phyloP scores from a whole-genome alignment of 148 eudicot species.

The Vaccinium darrowii region DNA sequence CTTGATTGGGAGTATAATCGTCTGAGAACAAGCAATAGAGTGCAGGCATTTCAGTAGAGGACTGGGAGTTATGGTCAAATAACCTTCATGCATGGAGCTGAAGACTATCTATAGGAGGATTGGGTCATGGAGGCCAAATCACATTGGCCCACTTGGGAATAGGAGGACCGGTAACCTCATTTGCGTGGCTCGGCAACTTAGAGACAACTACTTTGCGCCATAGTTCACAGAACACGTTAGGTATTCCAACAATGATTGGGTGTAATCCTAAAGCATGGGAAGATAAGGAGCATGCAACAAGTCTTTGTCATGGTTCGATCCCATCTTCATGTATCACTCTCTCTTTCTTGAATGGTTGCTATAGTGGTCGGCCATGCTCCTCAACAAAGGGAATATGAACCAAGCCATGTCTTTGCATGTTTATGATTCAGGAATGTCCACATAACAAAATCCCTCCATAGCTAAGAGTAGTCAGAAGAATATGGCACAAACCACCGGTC shows the following conservation, averaged over 20 bases:
- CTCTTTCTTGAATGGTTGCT: neutral
- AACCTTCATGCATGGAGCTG: constrained; percentile 1
- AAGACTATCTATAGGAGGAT: neutral
- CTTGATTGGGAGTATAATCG: neutral
- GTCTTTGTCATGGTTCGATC: neutral
- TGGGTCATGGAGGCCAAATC: neutral
- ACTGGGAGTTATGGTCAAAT: neutral
- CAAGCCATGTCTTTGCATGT: neutral
- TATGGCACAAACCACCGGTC: neutral
- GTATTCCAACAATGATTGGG: neutral
- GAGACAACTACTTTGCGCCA: neutral
- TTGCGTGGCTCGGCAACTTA: neutral
- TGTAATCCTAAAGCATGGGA: neutral
- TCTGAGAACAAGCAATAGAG: neutral
- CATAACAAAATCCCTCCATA: neutral
- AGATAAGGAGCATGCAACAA: neutral
- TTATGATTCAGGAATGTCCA: neutral
- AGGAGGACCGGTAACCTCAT: neutral
- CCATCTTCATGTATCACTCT: neutral
- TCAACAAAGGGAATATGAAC: neutral
- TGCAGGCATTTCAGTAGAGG: neutral
- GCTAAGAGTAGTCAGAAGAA: neutral
- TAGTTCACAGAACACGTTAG: neutral
- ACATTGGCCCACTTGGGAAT: neutral
- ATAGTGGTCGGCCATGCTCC: neutral